Conservation (phyloP, 2,329 filamentous ascomycete genomes). For the Alternaria triticina region DNA sequence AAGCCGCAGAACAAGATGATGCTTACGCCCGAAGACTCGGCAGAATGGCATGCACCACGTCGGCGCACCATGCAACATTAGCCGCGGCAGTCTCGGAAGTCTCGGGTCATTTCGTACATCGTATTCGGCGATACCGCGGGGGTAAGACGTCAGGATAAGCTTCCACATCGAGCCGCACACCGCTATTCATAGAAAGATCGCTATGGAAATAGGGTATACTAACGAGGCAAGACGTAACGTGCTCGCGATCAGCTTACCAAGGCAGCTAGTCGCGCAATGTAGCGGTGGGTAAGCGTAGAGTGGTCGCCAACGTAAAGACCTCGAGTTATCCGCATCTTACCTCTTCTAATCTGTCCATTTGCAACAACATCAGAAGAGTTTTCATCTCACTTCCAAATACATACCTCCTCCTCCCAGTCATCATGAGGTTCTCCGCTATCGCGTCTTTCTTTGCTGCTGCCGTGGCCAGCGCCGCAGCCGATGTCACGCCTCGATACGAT, state of each 20-base stretch:
- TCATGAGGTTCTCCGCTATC: not conserved
- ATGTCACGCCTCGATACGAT: not conserved
- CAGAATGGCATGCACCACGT: not conserved
- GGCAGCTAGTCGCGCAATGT: not conserved
- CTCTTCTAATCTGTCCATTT: too few relatives aligned
- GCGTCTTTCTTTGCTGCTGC: not conserved
- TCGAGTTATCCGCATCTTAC: too few relatives aligned
- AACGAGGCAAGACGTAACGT: not conserved
- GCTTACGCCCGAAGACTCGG: not conserved
- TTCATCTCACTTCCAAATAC: too few relatives aligned
- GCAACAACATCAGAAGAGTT: too few relatives aligned
- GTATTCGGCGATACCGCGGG: not conserved
- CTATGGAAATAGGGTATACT: too few relatives aligned
- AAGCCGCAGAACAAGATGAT: not conserved
- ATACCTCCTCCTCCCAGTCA: not conserved
- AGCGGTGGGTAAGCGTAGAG: not conserved
- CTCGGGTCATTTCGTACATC: not conserved
- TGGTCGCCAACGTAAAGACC: not conserved
- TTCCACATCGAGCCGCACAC: not conserved
- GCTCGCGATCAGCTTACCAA: not conserved
- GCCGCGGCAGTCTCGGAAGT: not conserved
- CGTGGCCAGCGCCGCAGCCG: not conserved
- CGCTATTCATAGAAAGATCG: too few relatives aligned
- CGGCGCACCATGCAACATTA: not conserved
- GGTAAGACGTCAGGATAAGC: not conserved